Base-by-base conservation (phyloP, 2,329 filamentous ascomycete genomes). In the Pseudocercospora fuligena region DNA sequence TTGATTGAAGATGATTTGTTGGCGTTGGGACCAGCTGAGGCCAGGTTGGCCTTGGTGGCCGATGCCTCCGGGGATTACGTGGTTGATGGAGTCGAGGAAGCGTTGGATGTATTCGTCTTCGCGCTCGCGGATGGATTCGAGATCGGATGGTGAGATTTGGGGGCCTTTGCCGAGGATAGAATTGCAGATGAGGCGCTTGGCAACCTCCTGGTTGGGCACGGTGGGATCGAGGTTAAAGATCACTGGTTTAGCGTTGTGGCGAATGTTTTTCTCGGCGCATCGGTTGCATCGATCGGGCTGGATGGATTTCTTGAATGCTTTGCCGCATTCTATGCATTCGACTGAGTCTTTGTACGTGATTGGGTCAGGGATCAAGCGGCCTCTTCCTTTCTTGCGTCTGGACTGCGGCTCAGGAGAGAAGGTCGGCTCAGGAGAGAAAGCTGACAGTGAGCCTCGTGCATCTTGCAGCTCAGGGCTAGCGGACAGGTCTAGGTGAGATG, bases 1-100 rank as follows among this genome's bases (percentile, higher is more conserved):
- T n/a, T 69, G 69, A 23, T 70, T 70, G 33, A 68, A 67, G 9
- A 58, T 66, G 36, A 64, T 69, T 25, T 72, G 70, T 36, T 72
- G 70, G 1, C 64, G 63, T 19, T 23, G 21, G 2, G 60, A 33
- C 66, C 66, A 72, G 16, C 23, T 29, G 0, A 61, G 16, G 36
- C 43, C n/a, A 1, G 40, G 23, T 12, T 47, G 21, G 12, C 61
- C 36, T 14, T 53, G 43, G 29, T 64, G 51, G 16, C 64, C 63
- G 5, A 61, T 56, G n/a, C 57, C 63, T 16, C 59, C 61, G 3
- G 59, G 62, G 0, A 66, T 53, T 3, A 67, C 58, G 3, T 36
- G n/a, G 36, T 71, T 71, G 27, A 71, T 54, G 1, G 67, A 65
- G 25, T 68, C 59, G 27, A 71, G 61, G 19, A 70, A 57, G 3